Percentiles rank a stretch among this genome's conserved stretches.
Conservation (phyloP, 495 filamentous ascomycete species). For the Penicillium pancosmium region DNA sequence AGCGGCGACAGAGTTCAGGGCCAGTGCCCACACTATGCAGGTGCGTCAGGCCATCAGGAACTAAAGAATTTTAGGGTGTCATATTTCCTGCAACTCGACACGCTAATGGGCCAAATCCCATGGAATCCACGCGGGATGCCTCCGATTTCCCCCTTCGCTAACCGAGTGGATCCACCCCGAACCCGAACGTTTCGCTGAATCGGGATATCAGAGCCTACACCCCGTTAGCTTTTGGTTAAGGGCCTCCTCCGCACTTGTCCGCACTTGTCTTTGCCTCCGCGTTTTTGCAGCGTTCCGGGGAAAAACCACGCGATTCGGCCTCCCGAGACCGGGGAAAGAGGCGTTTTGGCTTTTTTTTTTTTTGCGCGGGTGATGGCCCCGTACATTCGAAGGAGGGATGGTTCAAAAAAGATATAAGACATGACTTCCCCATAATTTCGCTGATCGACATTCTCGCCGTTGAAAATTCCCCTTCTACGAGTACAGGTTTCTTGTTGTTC, state of each 20-base stretch:
- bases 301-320: constrained; percentile 23
- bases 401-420: constrained; percentile 9
- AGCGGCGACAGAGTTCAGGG: constrained; percentile 6
- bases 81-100: background rate
- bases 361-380: constrained; percentile 3
- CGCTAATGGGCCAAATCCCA: background rate
- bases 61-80: constrained; percentile 2
- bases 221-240: constrained; percentile 11
- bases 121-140: constrained; percentile 6
- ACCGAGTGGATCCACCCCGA: constrained; percentile 14
- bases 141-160: constrained; percentile 11
- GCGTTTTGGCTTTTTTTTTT: constrained; percentile 14
- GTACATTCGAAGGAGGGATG: background rate
- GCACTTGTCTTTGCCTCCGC: constrained; percentile 21
- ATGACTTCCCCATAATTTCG: constrained; percentile 1
- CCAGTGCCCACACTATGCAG: constrained; percentile 5
- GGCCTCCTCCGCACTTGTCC: constrained; percentile 16
- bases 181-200: constrained; percentile 3
- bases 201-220: constrained; percentile 22
- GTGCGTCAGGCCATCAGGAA: constrained; percentile 1
- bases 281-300: constrained; percentile 17
- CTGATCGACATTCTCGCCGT: background rate
- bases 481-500: constrained; percentile 8
- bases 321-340: constrained; percentile 27
- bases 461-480: constrained; percentile 4